Percentiles rank a stretch among this genome's conserved stretches.
phyloP scores from a whole-genome alignment of 1,284 basidiomycete genomes.

The Trichosporon coremiiforme region DNA sequence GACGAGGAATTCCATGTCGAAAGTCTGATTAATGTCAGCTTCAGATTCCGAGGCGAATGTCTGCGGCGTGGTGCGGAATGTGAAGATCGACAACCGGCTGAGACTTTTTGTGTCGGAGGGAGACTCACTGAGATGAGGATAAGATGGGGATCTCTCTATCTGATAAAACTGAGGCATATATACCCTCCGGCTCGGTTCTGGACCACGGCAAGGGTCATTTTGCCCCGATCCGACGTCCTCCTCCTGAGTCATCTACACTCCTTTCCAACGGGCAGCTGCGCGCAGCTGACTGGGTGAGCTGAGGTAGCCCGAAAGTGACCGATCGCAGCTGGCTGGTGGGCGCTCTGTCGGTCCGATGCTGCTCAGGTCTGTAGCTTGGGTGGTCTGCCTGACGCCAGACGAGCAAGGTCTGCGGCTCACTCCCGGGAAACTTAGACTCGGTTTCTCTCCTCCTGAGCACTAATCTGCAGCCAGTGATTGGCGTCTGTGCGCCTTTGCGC shows the following conservation, averaged over 20 bases:
- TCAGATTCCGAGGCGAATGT: too few species aligned
- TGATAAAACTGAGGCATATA: constrained; percentile 10
- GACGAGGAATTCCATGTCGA: constrained; percentile 18
- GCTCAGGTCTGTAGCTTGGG: background rate
- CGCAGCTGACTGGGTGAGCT: background rate
- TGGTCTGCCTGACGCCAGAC: background rate
- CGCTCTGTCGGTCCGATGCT: background rate
- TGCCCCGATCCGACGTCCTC: background rate
- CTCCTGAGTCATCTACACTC: background rate
- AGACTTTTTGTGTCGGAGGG: background rate
- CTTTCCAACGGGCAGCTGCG: background rate
- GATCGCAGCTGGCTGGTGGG: background rate
- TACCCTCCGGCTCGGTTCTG: background rate
- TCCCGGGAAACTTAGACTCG: background rate
- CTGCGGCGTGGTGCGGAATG: background rate
- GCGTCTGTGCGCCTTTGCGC: background rate
- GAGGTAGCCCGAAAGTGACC: constrained; percentile 4
- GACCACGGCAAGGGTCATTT: background rate
- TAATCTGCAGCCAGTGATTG: background rate
- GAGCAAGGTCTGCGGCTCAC: background rate
- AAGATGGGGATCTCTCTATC: background rate
- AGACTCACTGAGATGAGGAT: background rate
- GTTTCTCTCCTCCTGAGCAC: background rate
- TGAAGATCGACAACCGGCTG: background rate
- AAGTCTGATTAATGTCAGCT: background rate